Evolutionary conservation across 2,329 filamentous ascomycete species (phyloP), one percentile per base, ranked within the genome.

Genomic region (Beauveria sp.): DNA sequence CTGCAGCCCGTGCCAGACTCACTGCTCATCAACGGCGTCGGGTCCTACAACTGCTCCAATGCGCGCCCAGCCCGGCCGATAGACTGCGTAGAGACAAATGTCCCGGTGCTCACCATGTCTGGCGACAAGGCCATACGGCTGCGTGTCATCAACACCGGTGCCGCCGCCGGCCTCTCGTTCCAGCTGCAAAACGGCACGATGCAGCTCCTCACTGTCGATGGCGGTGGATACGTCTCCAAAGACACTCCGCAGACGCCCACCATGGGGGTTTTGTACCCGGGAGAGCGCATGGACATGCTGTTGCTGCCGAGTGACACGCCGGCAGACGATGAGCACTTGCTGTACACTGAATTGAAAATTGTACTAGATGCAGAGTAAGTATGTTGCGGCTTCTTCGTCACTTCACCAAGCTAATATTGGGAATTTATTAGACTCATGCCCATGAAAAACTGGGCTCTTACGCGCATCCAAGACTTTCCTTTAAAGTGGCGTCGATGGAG

Each of bases 231-330:
- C 43, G 59, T 65, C n/a, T 30, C 59, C 6, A 26, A 55, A 5
- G 42, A 60, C 30, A 66, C 66, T 5, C 62, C 65, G 38, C 43
- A 56, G 18, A 62, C 62, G 14, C 53, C 42, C 2, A 58, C 65
- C 6, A 40, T 68, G 26, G 66, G 66, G 14, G 60, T 67, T 3
- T 30, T 68, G 40, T 65, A 67, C 43, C 66, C 66, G 2, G 66
- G 66, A 24, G 65, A 68, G 55, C 62, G 66, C 18, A 63, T 68
- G 20, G 66, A 68, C 50, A n/a, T 64, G 49, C 42, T 64, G n/a
- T 16, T 61, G 26, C 49, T 58, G 14, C 52, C 52, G 5, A 40
- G 26, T 5, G 51, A 38, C 20, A 34, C 53, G 14, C 28, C 47
- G 3, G 38, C 51, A 3, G 57, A 58, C 5, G 40, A 51, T 2